Percentiles rank a stretch among this genome's conserved stretches.
Evolutionary conservation across 768 basidiomycete genomes (phyloP).

Genomic region (Paxillus involutus): DNA sequence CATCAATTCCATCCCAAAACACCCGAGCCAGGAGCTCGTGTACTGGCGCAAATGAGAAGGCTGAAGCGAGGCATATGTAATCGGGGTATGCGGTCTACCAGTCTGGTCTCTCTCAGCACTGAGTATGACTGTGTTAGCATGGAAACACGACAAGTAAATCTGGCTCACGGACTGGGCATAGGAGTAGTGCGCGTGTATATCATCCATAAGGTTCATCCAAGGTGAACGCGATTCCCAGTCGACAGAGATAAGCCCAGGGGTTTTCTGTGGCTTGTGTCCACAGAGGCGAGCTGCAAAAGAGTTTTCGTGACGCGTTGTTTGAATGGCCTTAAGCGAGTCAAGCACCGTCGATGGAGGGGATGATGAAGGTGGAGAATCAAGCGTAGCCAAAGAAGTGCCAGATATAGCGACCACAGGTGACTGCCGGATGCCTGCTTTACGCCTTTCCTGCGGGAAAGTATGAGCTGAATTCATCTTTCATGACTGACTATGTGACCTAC

Average conservation of each 20-base stretch:
- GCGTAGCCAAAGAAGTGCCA: constrained; percentile 15
- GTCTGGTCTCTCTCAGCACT: constrained; percentile 58
- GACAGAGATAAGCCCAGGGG: constrained; percentile 46
- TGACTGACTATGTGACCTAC: constrained; percentile 6
- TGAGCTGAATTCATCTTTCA: not conserved
- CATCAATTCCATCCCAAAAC: constrained; percentile 80
- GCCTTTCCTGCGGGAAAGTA: constrained; percentile 19
- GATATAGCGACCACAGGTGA: constrained; percentile 1
- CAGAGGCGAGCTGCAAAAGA: constrained; percentile 69
- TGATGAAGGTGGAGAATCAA: constrained; percentile 29
- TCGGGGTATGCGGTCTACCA: constrained; percentile 46
- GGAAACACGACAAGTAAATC: not conserved
- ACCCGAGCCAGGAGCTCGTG: constrained; percentile 65
- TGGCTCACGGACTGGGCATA: constrained; percentile 55
- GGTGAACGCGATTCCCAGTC: constrained; percentile 74
- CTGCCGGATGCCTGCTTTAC: constrained; percentile 11
- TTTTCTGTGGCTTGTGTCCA: constrained; percentile 34
- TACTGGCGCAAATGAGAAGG: constrained; percentile 62
- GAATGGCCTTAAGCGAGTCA: constrained; percentile 53
- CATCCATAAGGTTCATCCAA: constrained; percentile 76
- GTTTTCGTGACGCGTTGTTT: constrained; percentile 60
- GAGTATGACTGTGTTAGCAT: constrained; percentile 2
- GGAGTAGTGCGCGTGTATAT: constrained; percentile 64
- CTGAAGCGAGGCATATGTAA: constrained; percentile 63
- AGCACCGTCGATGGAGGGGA: constrained; percentile 36